Conservation (phyloP, 2,329 filamentous ascomycete genomes). For the Xylaria sp. region DNA sequence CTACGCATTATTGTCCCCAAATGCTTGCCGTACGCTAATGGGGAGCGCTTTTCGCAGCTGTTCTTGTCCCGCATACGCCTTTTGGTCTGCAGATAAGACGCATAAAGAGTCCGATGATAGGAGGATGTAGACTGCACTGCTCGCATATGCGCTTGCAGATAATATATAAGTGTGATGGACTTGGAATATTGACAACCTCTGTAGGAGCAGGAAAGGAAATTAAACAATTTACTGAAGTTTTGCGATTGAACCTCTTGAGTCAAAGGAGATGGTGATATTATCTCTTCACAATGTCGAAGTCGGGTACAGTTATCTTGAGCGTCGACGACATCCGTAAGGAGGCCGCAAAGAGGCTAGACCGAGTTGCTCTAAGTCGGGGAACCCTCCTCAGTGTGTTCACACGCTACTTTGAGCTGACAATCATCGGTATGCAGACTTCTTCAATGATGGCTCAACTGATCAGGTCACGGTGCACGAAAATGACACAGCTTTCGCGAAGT, state of each 20-base stretch:
- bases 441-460: constrained; percentile 24
- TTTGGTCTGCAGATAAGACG: no score
- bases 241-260: not conserved
- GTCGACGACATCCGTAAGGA: constrained; percentile 26
- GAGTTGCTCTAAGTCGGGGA: constrained; percentile 19
- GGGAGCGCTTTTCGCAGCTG: no score
- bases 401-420: not conserved
- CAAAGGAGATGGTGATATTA: not conserved
- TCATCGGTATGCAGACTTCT: constrained; percentile 11
- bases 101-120: no score
- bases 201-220: no score
- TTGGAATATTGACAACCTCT: no score
- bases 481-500: constrained; percentile 20
- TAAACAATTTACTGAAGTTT: not conserved
- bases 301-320: not conserved
- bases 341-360: constrained; percentile 19
- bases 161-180: no score
- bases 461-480: constrained; percentile 23
- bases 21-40: no score
- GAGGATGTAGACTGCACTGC: no score
- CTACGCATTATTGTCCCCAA: no score
- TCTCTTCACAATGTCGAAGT: not conserved
- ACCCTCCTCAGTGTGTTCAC: not conserved
- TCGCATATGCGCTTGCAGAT: no score
- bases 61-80: no score